Evolutionary conservation across 441 rosid genomes (phyloP), one percentile per base, ranked within the genome.

Genomic region (Gossypium trilobum): DNA sequence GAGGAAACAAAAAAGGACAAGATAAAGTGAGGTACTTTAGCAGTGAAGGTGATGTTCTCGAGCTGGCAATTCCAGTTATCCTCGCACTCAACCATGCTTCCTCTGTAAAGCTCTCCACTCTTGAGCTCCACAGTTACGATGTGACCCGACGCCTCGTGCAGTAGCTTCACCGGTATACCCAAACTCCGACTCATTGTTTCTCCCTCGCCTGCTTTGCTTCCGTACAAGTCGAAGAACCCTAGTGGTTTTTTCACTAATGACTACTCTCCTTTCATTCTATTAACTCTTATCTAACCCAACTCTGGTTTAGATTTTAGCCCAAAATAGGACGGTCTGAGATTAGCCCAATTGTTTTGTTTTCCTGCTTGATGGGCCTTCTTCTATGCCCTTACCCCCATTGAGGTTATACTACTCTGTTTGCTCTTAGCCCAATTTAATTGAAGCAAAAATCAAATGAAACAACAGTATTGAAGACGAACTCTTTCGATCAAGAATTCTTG

Each of bases 61-160:
- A 92, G 98, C 85, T 92, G 99, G 78, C 97, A 92, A 79, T 91
- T 92, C 99, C 99, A 95, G 89, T 92, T 92, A 74, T 95, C 99
- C 77, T 95, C 99, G 75, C 99, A 92, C 87, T 95, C 97, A 39
- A 95, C 48, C 98, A 95, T 92, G 82, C 93, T 87, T 33, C 98
- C 99, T 85, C 99, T 81, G 78, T 95, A 95, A 20, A 91, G 96
- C 86, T 95, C 99, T 16, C 96, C 97, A 78, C 90, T 92, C 82
- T 92, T 95, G 61, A 95, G 89, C 91, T 95, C 98, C 54, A 95
- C 98, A 36, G 99, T 92, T 29, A 95, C 99, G 16, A 92, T 73
- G 74, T 92, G 99, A 31, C 99, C 98, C 0, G 98, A 91, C 0
- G 99, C 96, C 79, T 95, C 99, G 78, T 91, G 99, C 0, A 91